These are phyloP conservation scores for Penicillium parvum DNA, from an alignment of 495 filamentous ascomycete genomes.

Conservation along the genomic window DNA sequence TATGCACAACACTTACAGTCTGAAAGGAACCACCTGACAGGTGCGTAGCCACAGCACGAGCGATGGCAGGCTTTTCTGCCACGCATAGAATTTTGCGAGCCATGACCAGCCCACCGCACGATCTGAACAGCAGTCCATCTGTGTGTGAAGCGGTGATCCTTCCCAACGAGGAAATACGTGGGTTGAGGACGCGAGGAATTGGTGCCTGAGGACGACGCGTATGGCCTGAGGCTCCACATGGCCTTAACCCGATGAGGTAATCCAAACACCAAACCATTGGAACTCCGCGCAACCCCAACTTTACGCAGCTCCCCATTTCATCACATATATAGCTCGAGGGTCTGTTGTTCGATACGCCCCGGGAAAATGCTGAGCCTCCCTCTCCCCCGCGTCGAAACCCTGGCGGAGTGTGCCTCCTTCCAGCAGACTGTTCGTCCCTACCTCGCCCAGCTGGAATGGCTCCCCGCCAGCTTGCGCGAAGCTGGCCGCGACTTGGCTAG, in stretches of 20 bases:
- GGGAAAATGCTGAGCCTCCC: conserved; percentile 52
- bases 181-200: conserved; percentile 17
- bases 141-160: conserved; percentile 6
- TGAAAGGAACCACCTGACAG: conserved; percentile 69
- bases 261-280: conserved; percentile 14
- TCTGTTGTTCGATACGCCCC: neutral
- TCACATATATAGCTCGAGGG: neutral
- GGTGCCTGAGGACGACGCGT: conserved; percentile 11
- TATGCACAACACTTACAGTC: conserved; percentile 51
- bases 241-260: conserved; percentile 27
- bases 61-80: conserved; percentile 94
- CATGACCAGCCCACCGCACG: conserved; percentile 19
- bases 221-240: conserved; percentile 20
- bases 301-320: neutral
- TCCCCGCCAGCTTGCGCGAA: conserved; percentile 59
- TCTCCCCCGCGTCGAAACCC: conserved; percentile 62
- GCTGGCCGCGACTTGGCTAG: conserved; percentile 50
- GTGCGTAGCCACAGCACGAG: conserved; percentile 87
- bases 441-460: conserved; percentile 68
- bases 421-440: conserved; percentile 67
- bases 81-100: conserved; percentile 73
- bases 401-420: conserved; percentile 71
- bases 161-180: conserved; percentile 14
- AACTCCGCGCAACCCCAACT: neutral
- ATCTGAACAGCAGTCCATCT: conserved; percentile 8